Base-by-base conservation (phyloP, 495 filamentous ascomycete genomes). In the Oidiodendron maius region DNA sequence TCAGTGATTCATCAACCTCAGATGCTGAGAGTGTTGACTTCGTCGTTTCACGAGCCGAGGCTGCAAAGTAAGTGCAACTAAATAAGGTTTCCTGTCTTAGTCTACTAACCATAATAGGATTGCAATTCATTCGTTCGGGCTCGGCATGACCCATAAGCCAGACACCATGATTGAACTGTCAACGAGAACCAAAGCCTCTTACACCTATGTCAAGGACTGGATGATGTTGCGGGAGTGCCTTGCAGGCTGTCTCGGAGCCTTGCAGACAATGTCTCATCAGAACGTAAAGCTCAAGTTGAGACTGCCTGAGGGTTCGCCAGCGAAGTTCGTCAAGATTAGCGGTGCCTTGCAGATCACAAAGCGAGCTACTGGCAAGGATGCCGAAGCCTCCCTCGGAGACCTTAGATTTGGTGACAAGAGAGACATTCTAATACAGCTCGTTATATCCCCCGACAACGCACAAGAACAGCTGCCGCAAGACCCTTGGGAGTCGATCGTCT, bases 161-260 rank as follows among this genome's bases (percentile, higher is more conserved):
- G 94, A 97, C 62, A 96, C 90, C 0, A 94, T 99, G 87, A 96
- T 99, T 42, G 93, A 97, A 60, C 69, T 99, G 2, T 96, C 94
- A 4, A 91, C 88, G 23, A 79, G 91, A 44, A 99, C 93, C 5
- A 99, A 97, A 67, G 93, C 91, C 3, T 91, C 89, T 15, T 99
- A 96, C 58, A 91, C 90, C 4, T 99, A 97, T 59, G 91, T 97
- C 58, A 97, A 97, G 65, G 93, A 99, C 63, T 99, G 93, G 93
- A 99, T 97, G 93, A 97, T 96, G 91, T 76, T 99, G 25, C 83
- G 93, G 16, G 93, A 99, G 64, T 99, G 94, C 65, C 77, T 97
- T 39, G 94, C 93, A 15, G 93, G 93, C 20, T 97, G 94, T 61
- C 68, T 99, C 28, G 93, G 93, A 34, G 81, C 89, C n/a, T 72